Evolutionary conservation across 441 rosid species (phyloP), one percentile per base, ranked within the genome.

Genomic region (Raphanus hybrid): DNA sequence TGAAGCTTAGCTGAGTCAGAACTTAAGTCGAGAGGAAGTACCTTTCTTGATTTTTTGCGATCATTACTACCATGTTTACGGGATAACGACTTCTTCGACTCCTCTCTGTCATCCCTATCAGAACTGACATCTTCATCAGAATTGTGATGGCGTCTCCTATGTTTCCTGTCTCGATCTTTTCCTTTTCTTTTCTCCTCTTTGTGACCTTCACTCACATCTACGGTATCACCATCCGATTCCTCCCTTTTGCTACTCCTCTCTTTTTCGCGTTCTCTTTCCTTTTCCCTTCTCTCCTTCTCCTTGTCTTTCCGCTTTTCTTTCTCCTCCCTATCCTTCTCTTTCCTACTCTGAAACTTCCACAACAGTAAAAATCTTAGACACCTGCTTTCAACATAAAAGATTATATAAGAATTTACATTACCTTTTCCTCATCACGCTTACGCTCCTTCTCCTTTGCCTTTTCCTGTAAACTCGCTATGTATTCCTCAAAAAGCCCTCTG

Each of bases 401-500:
- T 34, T 23, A 23, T 34, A 34, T 34, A 34, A 34, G 39, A 34
- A 1, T 34, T 34, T 34, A 1, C 7, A 8, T 11, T 79, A 93
- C 97, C 98, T 94, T 96, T 76, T 93, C 99, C 80, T 96, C 98
- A 82, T 92, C 97, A 20, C 97, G 91, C 74, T 86, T 94, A 45
- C 96, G 94, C 71, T 92, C 99, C 82, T 94, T 96, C 75, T 96
- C 98, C 82, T 89, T 96, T 37, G 96, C 92, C 84, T 89, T 94
- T 83, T 96, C 98, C 71, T 81, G 90, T 73, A 96, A 83, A 79
- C 87, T 84, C 32, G 84, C 77, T 71, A 88, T 75, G 81, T 91
- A 91, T 70, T 96, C 98, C 86, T 92, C 97, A 75, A 92, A 96
- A 54, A 88, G 82, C 82, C 89, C 96, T 82, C 39, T 89, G 73